phyloP scores from a whole-genome alignment of 1,139 yeast genomes.

The Geotrichum candidum region DNA sequence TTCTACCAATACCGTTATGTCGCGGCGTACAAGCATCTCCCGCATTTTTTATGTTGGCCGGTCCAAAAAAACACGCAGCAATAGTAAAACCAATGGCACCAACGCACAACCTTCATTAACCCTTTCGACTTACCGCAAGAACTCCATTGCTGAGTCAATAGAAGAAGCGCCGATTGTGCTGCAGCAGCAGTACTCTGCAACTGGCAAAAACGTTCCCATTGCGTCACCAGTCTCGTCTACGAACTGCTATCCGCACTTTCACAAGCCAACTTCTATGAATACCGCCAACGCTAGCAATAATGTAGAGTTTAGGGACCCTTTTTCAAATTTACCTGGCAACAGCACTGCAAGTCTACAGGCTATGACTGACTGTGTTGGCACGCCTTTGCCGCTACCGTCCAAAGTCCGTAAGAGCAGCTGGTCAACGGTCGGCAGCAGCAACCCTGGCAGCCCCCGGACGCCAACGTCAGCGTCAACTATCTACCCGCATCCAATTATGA shows the following conservation, averaged over 20 bases:
- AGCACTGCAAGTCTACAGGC: not conserved
- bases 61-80: not conserved
- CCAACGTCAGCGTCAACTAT: not conserved
- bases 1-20: not conserved
- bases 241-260: constrained; percentile 4
- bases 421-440: not conserved
- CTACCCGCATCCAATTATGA: constrained; percentile 20
- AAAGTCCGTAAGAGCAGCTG: not conserved
- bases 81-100: not conserved
- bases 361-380: not conserved
- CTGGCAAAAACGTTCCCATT: not conserved
- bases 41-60: constrained; percentile 8
- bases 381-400: not conserved
- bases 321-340: not conserved
- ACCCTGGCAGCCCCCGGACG: not conserved
- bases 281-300: not conserved
- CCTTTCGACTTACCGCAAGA: not conserved
- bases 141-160: not conserved
- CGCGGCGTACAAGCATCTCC: constrained; percentile 9
- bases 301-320: not conserved
- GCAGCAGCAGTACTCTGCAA: not conserved
- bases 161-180: not conserved
- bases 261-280: constrained; percentile 3
- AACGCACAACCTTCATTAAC: not conserved
- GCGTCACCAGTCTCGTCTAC: not conserved